Evolutionary conservation across 1,284 basidiomycete species (phyloP), one percentile per base, ranked within the genome.

Genomic region (Pascua sp.): DNA sequence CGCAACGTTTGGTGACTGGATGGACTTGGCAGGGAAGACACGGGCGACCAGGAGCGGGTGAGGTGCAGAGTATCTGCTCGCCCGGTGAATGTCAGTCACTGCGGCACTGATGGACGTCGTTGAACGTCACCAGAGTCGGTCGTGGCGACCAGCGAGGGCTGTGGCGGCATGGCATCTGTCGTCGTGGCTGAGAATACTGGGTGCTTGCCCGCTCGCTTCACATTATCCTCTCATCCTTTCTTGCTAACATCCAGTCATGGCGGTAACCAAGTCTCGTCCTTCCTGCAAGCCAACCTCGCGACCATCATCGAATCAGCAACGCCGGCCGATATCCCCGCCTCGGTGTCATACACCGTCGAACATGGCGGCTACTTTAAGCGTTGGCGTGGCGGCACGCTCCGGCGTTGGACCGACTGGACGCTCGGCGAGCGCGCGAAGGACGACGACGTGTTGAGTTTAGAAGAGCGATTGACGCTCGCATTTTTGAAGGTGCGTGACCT

Each of bases 311-410:
- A 96, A 72, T 83, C 83, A 3, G 87, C 85, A 1, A 71, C 85
- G 63, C 85, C 86, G 57, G 77, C 80, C 1, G 81, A 84, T 16
- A 85, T 91, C 13, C 86, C 87, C 4, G 86, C 89, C 18, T 77
- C 91, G n/a, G 86, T 85, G 56, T 80, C 80, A 8, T 90, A 86
- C 84, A 84, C 88, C 47, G 87, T 87, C 63, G 84, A 87, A 67
- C 61, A 70, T 61, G 77, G 77, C 8, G 92, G 92, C 5, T 96
- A 95, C 75, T 92, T 93, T 73, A 88, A 86, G 67, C 84, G 92
- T 41, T 95, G 90, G 77, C 81, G 80, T 61, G 92, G 92, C 7
- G 92, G 91, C 10, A 84, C 80, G 3, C 78, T 93, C 50, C 60
- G 61, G 45, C 59, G 68, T 16, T 72, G 67, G 66, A 70, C 69